Evolutionary conservation across 495 filamentous ascomycete species (phyloP), one percentile per base, ranked within the genome.

Genomic region (Penicillium angulare): DNA sequence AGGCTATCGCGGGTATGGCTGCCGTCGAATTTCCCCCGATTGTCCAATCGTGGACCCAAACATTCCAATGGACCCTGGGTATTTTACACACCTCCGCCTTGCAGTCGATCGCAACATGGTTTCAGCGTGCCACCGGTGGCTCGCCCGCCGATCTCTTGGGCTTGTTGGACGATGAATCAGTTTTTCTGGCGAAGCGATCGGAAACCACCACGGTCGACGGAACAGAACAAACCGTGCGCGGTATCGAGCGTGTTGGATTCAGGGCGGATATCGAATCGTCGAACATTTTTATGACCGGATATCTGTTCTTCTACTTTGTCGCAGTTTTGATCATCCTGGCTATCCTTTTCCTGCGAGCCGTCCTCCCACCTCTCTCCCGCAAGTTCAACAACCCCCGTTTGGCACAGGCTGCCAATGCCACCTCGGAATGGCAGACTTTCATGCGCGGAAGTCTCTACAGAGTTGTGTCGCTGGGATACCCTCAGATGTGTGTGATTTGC

Each of bases 11-110:
- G 49, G 93, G 92, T 32, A 86, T 96, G 75, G 86, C 81, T 29
- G 77, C 86, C 2, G 82, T 96, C 12, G 75, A 76, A 23, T 79
- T 96, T 35, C 93, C 92, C 3, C 93, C 93, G 0, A 86, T 95
- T 33, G 93, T 93, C 26, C 80, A 86, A 59, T 79, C 91, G 0
- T 98, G 93, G 93, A 96, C 92, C 1, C 92, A 97, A 72, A 90
- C 96, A 59, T 97, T 97, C 74, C 85, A 92, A 68, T 98, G 93
- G 93, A 92, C 84, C 63, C 90, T 98, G 87, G 93, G 93, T 55
- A 90, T 98, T 59, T 92, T 98, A 57, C 79, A 81, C 45, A 79
- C 95, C 52, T 75, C 74, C 34, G 95, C 95, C 69, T 80, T 97
- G 63, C 86, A 98, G 64, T 73, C 78, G 23, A 89, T 97, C 53